Evolutionary conservation across 768 basidiomycete species (phyloP).

Genomic region (Xerocomellus dryophilus): DNA sequence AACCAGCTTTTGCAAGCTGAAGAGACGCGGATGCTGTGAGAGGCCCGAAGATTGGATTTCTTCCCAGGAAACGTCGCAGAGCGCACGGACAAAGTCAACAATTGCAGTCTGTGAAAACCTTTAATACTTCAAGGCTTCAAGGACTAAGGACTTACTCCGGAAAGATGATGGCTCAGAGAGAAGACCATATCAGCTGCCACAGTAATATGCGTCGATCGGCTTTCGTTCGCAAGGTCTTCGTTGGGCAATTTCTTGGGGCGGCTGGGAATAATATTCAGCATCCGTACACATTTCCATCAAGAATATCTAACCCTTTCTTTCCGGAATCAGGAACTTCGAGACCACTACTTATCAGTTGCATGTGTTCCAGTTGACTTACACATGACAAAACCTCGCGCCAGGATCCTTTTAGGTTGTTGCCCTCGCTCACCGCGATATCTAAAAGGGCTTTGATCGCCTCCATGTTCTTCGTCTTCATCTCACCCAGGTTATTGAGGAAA

Average conservation of each 20-base stretch:
- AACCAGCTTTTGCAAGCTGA: slow-evolving; percentile 96
- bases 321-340: slow-evolving; percentile 78
- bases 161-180: slow-evolving; percentile 89
- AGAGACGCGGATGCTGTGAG: slow-evolving; percentile 90
- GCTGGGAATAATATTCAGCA: slow-evolving; percentile 27
- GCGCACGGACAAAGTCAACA: slow-evolving; percentile 93
- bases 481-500: slow-evolving; percentile 93
- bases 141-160: slow-evolving; percentile 66
- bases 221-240: slow-evolving; percentile 95
- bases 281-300: not conserved
- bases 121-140: slow-evolving; percentile 7
- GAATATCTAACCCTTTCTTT: slow-evolving; percentile 67
- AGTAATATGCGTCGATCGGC: slow-evolving; percentile 95
- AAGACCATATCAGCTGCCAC: slow-evolving; percentile 99
- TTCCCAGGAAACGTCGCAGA: slow-evolving; percentile 98
- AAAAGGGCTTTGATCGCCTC: slow-evolving; percentile 95
- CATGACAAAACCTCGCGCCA: slow-evolving; percentile 97
- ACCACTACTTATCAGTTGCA: slow-evolving; percentile 95
- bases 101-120: slow-evolving; percentile 74
- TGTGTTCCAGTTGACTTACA: slow-evolving; percentile 96
- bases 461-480: slow-evolving; percentile 99
- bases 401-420: slow-evolving; percentile 90
- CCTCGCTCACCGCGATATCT: slow-evolving; percentile 94
- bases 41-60: slow-evolving; percentile 97
- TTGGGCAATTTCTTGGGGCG: slow-evolving; percentile 62